A percentile compares a stretch with the other conserved stretches of the same genome.
phyloP scores from a whole-genome alignment of 1,139 yeast genomes.

The Scheffersomyces parashehatae region DNA sequence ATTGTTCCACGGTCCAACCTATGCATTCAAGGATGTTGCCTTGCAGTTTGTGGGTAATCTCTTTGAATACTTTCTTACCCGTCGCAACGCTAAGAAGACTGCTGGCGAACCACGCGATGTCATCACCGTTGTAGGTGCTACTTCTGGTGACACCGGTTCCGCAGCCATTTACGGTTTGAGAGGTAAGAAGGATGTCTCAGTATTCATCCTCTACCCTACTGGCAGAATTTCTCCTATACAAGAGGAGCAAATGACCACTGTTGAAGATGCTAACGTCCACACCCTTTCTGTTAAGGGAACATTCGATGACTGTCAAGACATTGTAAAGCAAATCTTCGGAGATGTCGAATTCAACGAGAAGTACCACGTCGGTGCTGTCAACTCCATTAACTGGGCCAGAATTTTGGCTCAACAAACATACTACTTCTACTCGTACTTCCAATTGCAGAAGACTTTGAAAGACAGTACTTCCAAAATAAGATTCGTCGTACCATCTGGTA shows the following conservation, averaged over 20 bases:
- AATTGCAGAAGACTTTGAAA: conserved; percentile 46
- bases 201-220: conserved; percentile 92
- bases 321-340: conserved; percentile 90
- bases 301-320: conserved; percentile 97
- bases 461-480: conserved; percentile 54
- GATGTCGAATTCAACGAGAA: conserved; percentile 83
- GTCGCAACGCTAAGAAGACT: conserved; percentile 68
- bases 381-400: conserved; percentile 99
- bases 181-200: conserved; percentile 95
- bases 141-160: conserved; percentile 98
- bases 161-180: conserved; percentile 98
- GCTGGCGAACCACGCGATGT: conserved; percentile 65
- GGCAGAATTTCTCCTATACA: conserved; percentile 98
- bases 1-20: conserved; percentile 97
- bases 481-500: conserved; percentile 95
- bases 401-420: conserved; percentile 96
- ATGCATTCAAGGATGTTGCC: conserved; percentile 98
- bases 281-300: conserved; percentile 94
- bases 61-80: conserved; percentile 84
- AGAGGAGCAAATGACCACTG: conserved; percentile 98
- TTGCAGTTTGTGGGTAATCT: conserved; percentile 95
- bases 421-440: conserved; percentile 90
- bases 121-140: conserved; percentile 97
- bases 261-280: conserved; percentile 90
- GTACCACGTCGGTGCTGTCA: conserved; percentile 96